Conservation (phyloP, 176 grass and related monocot species). For the Secale cereale region DNA sequence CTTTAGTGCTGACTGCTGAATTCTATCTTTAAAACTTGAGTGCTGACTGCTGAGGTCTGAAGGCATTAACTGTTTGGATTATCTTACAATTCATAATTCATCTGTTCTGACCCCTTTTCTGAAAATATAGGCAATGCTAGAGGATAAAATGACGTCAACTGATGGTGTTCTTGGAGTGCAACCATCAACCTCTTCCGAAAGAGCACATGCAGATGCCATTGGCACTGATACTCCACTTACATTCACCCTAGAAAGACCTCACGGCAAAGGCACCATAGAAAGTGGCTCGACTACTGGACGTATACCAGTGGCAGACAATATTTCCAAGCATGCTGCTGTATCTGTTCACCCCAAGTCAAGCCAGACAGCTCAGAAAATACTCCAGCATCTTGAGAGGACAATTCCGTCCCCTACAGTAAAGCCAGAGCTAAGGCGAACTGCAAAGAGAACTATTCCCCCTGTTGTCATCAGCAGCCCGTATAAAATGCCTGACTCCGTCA, state of each 20-base stretch:
- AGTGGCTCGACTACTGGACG: background rate
- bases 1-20: background rate
- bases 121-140: constrained; percentile 26
- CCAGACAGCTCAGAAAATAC: constrained; percentile 62
- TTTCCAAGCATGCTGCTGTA: constrained; percentile 15
- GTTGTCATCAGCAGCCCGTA: constrained; percentile 14
- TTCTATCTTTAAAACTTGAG: constrained; percentile 18
- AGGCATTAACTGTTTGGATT: background rate
- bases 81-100: background rate
- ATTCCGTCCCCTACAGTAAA: constrained; percentile 52
- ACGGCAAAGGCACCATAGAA: constrained; percentile 35
- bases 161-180: constrained; percentile 15
- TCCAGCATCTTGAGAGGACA: constrained; percentile 63
- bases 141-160: constrained; percentile 20
- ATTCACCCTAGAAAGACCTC: constrained; percentile 12
- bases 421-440: constrained; percentile 31
- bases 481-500: constrained; percentile 24
- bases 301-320: constrained; percentile 28
- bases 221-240: constrained; percentile 2
- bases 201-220: constrained; percentile 3
- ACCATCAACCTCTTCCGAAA: constrained; percentile 23
- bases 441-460: constrained; percentile 25
- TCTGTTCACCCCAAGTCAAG: constrained; percentile 69
- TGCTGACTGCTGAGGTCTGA: background rate
- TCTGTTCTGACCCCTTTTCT: constrained; percentile 16